These are phyloP conservation scores for Candida sp. DNA, from an alignment of 1,139 yeast species.

Conservation along the genomic window DNA sequence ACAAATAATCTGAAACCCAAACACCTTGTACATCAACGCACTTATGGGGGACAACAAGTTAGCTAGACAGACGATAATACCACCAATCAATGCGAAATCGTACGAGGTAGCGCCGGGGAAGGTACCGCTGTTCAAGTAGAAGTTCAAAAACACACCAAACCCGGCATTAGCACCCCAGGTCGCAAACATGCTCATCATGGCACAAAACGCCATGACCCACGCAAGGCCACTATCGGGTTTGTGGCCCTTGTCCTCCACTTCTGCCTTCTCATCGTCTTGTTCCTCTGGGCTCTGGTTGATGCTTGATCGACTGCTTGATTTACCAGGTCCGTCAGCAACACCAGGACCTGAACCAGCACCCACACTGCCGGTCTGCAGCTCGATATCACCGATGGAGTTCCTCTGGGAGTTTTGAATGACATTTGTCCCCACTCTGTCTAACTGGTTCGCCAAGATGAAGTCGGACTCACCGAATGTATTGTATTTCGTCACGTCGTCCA, in stretches of 20 bases:
- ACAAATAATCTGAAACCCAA: slow-evolving; percentile 42
- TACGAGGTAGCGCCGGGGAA: slow-evolving; percentile 62
- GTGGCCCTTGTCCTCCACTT: slow-evolving; percentile 21
- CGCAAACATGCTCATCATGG: slow-evolving; percentile 48
- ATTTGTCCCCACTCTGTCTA: slow-evolving; percentile 20
- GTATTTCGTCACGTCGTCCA: slow-evolving; percentile 23
- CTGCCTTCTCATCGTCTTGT: slow-evolving; percentile 13
- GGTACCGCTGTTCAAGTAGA: slow-evolving; percentile 46
- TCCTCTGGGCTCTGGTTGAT: slow-evolving; percentile 1
- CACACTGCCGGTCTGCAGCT: background rate
- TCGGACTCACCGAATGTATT: slow-evolving; percentile 24
- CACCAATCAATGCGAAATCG: slow-evolving; percentile 75
- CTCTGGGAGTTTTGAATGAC: slow-evolving; percentile 7
- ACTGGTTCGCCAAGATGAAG: slow-evolving; percentile 23
- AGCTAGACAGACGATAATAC: slow-evolving; percentile 62
- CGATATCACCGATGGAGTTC: slow-evolving; percentile 8
- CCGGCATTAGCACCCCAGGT: slow-evolving; percentile 82
- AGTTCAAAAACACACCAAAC: slow-evolving; percentile 70
- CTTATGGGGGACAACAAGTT: slow-evolving; percentile 62
- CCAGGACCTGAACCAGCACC: background rate
- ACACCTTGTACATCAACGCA: slow-evolving; percentile 32
- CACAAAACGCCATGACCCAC: slow-evolving; percentile 67
- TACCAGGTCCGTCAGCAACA: background rate
- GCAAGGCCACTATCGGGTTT: slow-evolving; percentile 73
- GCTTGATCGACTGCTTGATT: background rate